These are phyloP conservation scores for Caryopteris hybrid DNA, from an alignment of 305 asterid genomes.

Conservation along the genomic window DNA sequence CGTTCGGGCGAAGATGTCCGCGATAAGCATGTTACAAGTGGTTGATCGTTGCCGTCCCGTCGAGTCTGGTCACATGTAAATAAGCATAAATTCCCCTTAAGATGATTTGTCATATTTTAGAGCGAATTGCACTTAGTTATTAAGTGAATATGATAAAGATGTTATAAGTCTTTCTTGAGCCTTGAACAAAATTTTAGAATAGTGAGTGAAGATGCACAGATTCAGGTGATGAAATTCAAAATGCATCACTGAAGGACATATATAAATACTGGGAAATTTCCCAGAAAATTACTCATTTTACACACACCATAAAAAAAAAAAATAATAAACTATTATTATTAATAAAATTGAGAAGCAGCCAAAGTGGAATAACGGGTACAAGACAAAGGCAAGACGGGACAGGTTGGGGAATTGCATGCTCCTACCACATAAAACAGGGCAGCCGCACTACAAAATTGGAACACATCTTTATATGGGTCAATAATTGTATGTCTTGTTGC, in stretches of 20 bases:
- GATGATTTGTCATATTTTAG: neutral
- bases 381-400: neutral
- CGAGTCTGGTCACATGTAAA: neutral
- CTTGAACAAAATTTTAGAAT: neutral
- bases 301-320: neutral
- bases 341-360: neutral
- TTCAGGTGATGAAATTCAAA: too few relatives aligned
- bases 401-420: neutral
- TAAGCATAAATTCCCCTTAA: neutral
- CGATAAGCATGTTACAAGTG: conserved; percentile 20
- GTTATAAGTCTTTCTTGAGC: too few relatives aligned
- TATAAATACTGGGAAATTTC: neutral
- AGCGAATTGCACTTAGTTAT: too few relatives aligned
- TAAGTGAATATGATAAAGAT: too few relatives aligned
- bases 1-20: conserved; percentile 18
- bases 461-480: too few relatives aligned
- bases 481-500: too few relatives aligned
- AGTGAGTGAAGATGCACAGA: too few relatives aligned
- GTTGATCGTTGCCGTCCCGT: conserved; percentile 9
- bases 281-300: too few relatives aligned
- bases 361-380: neutral
- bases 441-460: neutral
- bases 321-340: neutral
- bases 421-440: neutral
- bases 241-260: too few relatives aligned